Base-by-base conservation (phyloP, 148 eudicot genomes). In the Chenopodium formosanum region DNA sequence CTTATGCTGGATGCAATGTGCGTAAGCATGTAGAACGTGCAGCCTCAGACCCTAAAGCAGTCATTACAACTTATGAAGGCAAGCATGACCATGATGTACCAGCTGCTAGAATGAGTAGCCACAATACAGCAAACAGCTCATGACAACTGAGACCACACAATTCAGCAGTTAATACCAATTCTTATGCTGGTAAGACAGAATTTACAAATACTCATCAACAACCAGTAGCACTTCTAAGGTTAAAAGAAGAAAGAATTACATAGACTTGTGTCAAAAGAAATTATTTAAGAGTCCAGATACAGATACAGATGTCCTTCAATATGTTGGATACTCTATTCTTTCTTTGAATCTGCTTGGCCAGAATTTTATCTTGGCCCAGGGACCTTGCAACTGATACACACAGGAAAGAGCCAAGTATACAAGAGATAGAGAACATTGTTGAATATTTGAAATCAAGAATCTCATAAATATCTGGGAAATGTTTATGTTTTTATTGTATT, bases 21-120 rank as follows among this genome's bases (percentile, higher is more conserved):
- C 92, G 98, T 31, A 94, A 93, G 88, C 97, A 94, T 56, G 87
- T 94, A 12, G 97, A 94, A 86, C 89, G 98, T 37, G 94, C 95
- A 73, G 88, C 98, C 69, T 85, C 88, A 27, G 95, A 94, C 85
- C 90, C 89, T 9, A 93, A 93, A 89, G 95, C 95, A 32, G 98
- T 94, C 44, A 88, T 91, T 79, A 94, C 98, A 20, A 92, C 98
- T 50, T 94, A 94, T 31, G 97, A 93, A 75, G 98, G 98, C 23
- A 94, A 90, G 83, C 98, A 94, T 78, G 90, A 85, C 73, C 98
- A 94, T 64, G 94, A 91, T 73, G 89, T 91, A 25, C 97, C 98
- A 50, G 92, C 91, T n/a, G 90, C 97, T 79, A 90, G 91, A 79
- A 88, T 81, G 75, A 93, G 95, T 85, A 93, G 98, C 89, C 97